These are phyloP conservation scores for Tetradesmus obliquus DNA, from an alignment of 139 green algal genomes.

Conservation along the genomic window DNA sequence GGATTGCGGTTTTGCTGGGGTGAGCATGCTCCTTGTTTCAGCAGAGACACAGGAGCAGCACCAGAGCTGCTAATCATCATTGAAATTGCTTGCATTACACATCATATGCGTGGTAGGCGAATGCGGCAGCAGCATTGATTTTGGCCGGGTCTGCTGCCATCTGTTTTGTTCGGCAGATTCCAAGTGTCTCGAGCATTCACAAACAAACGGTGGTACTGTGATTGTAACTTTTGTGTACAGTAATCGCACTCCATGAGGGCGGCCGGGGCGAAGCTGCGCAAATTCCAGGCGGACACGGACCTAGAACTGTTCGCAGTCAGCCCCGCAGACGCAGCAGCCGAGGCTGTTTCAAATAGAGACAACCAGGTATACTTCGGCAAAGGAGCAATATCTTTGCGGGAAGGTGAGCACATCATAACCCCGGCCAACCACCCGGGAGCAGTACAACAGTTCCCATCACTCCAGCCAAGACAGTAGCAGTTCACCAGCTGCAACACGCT, in stretches of 20 bases:
- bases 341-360: slow-evolving; percentile 36
- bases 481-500: not conserved
- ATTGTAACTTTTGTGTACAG: not conserved
- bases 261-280: not conserved
- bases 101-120: too few relatives aligned
- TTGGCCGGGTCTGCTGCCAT: too few relatives aligned
- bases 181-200: too few relatives aligned
- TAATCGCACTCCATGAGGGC: not conserved
- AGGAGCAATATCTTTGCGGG: slow-evolving; percentile 7
- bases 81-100: too few relatives aligned
- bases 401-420: slow-evolving; percentile 2
- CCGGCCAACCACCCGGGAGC: not conserved
- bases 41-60: too few relatives aligned
- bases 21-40: too few relatives aligned
- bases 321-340: slow-evolving; percentile 41
- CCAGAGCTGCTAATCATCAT: too few relatives aligned
- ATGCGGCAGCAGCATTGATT: too few relatives aligned
- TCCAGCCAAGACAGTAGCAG: not conserved
- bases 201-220: too few relatives aligned
- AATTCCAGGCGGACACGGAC: slow-evolving; percentile 3
- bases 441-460: not conserved
- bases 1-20: too few relatives aligned
- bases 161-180: too few relatives aligned
- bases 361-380: slow-evolving; percentile 46
- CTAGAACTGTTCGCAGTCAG: slow-evolving; percentile 38